Evolutionary conservation across 768 basidiomycete species (phyloP).

Genomic region (Suillus paluster): DNA sequence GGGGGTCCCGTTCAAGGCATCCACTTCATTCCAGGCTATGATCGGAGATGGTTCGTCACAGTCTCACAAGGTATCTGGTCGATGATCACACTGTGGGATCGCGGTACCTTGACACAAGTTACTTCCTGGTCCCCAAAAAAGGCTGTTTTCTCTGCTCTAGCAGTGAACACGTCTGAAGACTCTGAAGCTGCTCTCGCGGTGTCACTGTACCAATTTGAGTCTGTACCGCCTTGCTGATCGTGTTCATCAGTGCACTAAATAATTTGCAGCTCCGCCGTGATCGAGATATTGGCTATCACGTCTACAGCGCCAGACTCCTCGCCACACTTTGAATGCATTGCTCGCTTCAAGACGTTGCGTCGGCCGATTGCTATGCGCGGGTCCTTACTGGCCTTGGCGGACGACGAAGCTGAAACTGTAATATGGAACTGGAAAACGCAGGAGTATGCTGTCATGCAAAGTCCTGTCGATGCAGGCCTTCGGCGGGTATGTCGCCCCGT

Average conservation of each 20-base stretch:
- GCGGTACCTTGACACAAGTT: constrained; percentile 29
- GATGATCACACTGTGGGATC: constrained; percentile 56
- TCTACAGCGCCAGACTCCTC: constrained; percentile 8
- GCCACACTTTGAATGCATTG: constrained; percentile 35
- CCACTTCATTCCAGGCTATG: constrained; percentile 53
- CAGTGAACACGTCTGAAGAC: constrained; percentile 49
- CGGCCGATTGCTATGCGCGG: constrained; percentile 55
- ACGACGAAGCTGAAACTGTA: constrained; percentile 53
- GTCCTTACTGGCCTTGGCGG: constrained; percentile 56
- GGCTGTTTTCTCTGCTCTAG: constrained; percentile 55
- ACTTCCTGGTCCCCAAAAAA: constrained; percentile 60
- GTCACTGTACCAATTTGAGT: constrained; percentile 52
- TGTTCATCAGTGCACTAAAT: constrained; percentile 18
- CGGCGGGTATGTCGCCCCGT: constrained; percentile 30
- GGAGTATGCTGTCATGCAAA: constrained; percentile 50
- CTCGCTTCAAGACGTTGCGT: constrained; percentile 44
- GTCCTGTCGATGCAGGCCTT: constrained; percentile 36
- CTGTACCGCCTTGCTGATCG: constrained; percentile 28
- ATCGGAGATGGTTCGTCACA: constrained; percentile 50
- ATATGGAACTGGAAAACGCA: constrained; percentile 59
- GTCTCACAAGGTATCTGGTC: constrained; percentile 68
- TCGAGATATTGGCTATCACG: constrained; percentile 35
- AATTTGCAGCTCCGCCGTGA: constrained; percentile 19
- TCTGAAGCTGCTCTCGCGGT: constrained; percentile 56
- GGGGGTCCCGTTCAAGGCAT: constrained; percentile 55